Percentiles rank a stretch among this genome's conserved stretches.
Conservation (phyloP, 106 monocot species). For the Xerophyta viscosa region DNA sequence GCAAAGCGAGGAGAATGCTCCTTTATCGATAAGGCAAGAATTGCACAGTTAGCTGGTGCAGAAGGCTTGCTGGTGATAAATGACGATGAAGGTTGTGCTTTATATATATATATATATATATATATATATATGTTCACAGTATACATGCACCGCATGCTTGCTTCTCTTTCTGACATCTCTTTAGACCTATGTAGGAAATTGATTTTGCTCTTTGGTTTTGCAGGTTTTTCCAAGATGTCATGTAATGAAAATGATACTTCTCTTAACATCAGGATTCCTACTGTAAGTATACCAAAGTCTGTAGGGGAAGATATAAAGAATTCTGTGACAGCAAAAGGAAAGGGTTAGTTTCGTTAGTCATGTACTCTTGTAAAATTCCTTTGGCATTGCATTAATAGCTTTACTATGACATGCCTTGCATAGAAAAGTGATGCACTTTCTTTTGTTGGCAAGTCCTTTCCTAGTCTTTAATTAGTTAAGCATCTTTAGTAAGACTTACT, state of each 20-base stretch:
- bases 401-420: too few relatives aligned
- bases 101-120: neutral
- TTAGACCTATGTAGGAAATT: neutral
- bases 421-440: too few relatives aligned
- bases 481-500: too few relatives aligned
- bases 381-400: too few relatives aligned
- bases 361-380: too few relatives aligned
- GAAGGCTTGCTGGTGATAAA: neutral
- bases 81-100: slow-evolving; percentile 1
- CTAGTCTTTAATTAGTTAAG: too few relatives aligned
- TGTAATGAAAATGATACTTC: slow-evolving; percentile 63
- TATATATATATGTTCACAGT: neutral
- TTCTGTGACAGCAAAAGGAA: slow-evolving; percentile 21
- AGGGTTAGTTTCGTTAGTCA: slow-evolving; percentile 25
- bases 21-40: neutral
- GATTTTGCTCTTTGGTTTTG: neutral
- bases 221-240: slow-evolving; percentile 69
- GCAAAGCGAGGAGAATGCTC: slow-evolving; percentile 6
- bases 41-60: slow-evolving; percentile 6
- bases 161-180: neutral
- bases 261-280: slow-evolving; percentile 54
- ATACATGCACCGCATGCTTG: neutral
- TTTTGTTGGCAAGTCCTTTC: too few relatives aligned
- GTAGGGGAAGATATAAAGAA: slow-evolving; percentile 38
- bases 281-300: slow-evolving; percentile 68